Conservation (phyloP, 2,329 filamentous ascomycete genomes). For the Aspergillus aculeatus region DNA sequence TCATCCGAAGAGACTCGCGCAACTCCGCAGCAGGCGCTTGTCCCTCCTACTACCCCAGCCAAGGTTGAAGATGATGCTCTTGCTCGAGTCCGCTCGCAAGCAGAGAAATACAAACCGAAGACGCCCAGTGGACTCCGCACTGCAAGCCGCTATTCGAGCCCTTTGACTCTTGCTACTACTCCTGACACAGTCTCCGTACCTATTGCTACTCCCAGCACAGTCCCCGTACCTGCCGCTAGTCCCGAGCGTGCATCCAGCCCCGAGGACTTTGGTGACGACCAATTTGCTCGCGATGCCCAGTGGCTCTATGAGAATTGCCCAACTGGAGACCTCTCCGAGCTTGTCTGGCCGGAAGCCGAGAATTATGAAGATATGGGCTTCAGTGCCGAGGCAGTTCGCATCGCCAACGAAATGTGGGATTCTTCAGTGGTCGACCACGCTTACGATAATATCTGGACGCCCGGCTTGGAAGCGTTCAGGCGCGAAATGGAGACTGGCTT, state of each 20-base stretch:
- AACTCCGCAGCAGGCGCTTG: conserved; percentile 13
- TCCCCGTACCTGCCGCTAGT: not conserved
- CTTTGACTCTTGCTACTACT: conserved; percentile 15
- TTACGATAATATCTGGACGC: conserved; percentile 14
- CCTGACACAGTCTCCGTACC: conserved; percentile 13
- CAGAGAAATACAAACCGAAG: conserved; percentile 45
- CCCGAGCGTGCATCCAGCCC: not conserved
- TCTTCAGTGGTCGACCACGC: conserved; percentile 16
- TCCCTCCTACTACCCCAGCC: conserved; percentile 21
- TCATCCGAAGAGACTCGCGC: conserved; percentile 15
- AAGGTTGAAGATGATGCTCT: conserved; percentile 30
- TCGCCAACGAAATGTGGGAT: conserved; percentile 20
- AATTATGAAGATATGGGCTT: conserved; percentile 19
- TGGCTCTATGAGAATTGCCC: conserved; percentile 29
- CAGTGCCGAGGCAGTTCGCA: conserved; percentile 10
- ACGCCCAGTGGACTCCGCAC: conserved; percentile 44
- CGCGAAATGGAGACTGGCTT: not conserved
- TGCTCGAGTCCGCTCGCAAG: conserved; percentile 37
- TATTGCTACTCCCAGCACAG: not conserved
- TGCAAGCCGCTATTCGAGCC: conserved; percentile 29
- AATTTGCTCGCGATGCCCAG: conserved; percentile 26
- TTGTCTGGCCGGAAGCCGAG: conserved; percentile 22
- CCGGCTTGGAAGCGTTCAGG: conserved; percentile 19
- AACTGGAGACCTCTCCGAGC: conserved; percentile 23
- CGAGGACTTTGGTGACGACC: conserved; percentile 23